These are phyloP conservation scores for Aspergillus indologenus DNA, from an alignment of 495 filamentous ascomycete genomes.

Conservation along the genomic window DNA sequence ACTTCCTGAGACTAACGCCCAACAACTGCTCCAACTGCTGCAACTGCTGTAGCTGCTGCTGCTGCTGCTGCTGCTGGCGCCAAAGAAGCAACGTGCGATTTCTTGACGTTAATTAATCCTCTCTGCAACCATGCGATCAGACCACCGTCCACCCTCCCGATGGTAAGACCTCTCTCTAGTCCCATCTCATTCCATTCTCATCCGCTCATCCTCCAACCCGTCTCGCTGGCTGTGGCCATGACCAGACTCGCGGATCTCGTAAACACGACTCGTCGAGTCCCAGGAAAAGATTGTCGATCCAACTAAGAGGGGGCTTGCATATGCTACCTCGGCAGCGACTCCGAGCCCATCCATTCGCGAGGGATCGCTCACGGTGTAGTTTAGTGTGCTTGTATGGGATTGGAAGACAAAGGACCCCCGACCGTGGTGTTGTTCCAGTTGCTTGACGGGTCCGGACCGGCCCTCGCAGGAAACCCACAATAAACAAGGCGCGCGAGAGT, in stretches of 20 bases:
- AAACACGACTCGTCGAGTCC: neutral
- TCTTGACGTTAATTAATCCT: neutral
- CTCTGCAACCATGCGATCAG: conserved; percentile 9
- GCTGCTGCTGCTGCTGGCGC: neutral
- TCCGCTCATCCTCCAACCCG: neutral
- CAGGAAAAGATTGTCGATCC: conserved; percentile 18
- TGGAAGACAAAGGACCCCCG: no score
- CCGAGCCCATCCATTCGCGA: conserved; percentile 15
- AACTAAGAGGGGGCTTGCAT: conserved; percentile 21
- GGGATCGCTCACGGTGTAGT: neutral
- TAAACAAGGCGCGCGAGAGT: neutral
- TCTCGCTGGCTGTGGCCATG: neutral
- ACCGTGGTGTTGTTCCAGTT: neutral
- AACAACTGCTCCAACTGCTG: neutral
- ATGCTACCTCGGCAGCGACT: conserved; percentile 23
- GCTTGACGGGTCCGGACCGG: neutral
- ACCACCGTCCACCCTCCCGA: conserved; percentile 7
- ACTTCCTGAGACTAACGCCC: neutral
- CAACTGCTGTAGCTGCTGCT: no score
- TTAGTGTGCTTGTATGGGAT: neutral
- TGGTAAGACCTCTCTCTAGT: conserved; percentile 6
- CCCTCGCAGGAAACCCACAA: neutral
- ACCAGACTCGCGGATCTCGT: conserved; percentile 2
- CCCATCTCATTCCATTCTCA: conserved; percentile 1
- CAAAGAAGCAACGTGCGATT: conserved; percentile 20